Conservation (phyloP, 2,329 filamentous ascomycete species). For the Colletotrichum liaoningense region DNA sequence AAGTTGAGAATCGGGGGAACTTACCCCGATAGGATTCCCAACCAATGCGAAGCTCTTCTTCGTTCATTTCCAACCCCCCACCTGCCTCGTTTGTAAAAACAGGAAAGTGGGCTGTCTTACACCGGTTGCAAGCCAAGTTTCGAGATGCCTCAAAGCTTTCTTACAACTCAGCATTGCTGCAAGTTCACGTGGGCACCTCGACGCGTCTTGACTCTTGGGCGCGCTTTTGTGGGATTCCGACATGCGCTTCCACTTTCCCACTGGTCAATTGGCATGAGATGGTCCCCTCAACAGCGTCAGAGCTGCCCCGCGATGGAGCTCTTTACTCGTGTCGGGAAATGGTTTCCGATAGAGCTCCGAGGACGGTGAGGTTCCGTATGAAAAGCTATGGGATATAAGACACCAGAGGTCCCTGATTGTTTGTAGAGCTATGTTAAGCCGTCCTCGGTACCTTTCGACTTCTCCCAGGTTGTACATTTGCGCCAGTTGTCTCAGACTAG, state of each 20-base stretch:
- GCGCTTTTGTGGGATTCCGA: neutral
- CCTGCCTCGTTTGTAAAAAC: neutral
- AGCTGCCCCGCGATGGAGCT: constrained; percentile 13
- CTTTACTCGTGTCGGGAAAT: constrained; percentile 12
- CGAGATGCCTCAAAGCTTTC: constrained; percentile 3
- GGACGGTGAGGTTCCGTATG: neutral
- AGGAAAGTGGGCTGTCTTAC: neutral
- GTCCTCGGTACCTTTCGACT: no score
- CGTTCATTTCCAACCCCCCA: neutral
- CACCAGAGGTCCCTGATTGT: neutral
- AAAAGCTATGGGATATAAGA: neutral
- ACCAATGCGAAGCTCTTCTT: neutral
- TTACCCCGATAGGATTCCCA: neutral
- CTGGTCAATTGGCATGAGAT: neutral
- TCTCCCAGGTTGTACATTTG: neutral
- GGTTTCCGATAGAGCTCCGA: constrained; percentile 1
- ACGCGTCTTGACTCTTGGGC: neutral
- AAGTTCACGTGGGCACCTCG: neutral
- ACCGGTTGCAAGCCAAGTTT: neutral
- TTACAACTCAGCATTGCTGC: constrained; percentile 14
- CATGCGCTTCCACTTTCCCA: neutral
- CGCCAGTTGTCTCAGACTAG: neutral
- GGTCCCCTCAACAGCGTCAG: constrained; percentile 4
- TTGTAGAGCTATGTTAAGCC: no score
- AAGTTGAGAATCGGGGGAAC: neutral